Evolutionary conservation across 441 rosid genomes (phyloP), one percentile per base, ranked within the genome.

Genomic region (Viola pubescens): DNA sequence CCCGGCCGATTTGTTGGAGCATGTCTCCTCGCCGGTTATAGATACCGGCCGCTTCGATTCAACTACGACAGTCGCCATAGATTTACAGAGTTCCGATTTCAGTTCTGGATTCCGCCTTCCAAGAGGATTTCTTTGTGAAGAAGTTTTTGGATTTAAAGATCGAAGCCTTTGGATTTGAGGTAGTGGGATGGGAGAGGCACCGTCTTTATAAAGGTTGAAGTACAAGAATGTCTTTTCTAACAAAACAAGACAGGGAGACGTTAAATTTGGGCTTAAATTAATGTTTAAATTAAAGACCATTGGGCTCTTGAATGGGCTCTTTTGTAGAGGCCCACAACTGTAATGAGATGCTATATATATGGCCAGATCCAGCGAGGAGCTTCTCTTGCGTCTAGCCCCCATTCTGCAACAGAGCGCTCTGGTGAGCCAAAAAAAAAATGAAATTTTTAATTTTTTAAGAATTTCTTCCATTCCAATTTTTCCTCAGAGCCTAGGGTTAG

Each of bases 11-110:
- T 62, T 71, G 14, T 65, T 77, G 51, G 75, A 73, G 68, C 86
- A 85, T 39, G 69, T 46, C 70, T 79, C 91, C 50, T 80, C 95
- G 45, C 73, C 62, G 37, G 61, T 69, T 46, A 52, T 70, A 26
- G 70, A 46, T 46, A 3, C 49, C 4, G 49, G 49, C 3, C n/a
- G 9, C 49, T 9, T 46, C 10, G 49, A 4, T 6, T 46, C 49
- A 10, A 46, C 49, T 8, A 1, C n/a, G 4, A 12, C 49, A 4
- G 49, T 12, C 49, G 49, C 49, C 49, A 46, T 46, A 8, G n/a
- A 8, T 46, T 8, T 46, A 12, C 49, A 7, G n/a, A 9, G n/a
- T 46, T 46, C n/a, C 11, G 4, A 4, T 4, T 46, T 3, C 11
- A 0, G 0, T 46, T 46, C n/a, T 10, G 1, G 1, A 6, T 9